These are phyloP conservation scores for Colletotrichum liriopes DNA, from an alignment of 2,329 filamentous ascomycete genomes.

Conservation along the genomic window DNA sequence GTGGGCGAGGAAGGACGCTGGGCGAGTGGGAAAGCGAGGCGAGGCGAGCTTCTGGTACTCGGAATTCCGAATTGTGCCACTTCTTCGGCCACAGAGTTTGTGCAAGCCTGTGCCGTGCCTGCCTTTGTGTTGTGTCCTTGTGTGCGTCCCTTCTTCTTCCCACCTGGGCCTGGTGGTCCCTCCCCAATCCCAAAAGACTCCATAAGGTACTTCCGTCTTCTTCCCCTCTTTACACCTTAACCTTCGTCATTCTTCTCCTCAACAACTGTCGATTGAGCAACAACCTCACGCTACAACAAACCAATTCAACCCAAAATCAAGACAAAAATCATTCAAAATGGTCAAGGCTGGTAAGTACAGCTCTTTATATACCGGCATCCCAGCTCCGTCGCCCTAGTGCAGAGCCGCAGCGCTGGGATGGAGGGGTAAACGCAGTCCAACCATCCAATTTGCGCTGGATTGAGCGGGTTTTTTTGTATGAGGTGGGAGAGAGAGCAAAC, in stretches of 20 bases:
- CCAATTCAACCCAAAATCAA: slow-evolving; percentile 47
- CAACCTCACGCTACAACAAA: slow-evolving; percentile 27
- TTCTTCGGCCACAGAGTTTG: slow-evolving; percentile 26
- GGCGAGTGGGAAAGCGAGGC: slow-evolving; percentile 15
- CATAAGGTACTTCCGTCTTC: slow-evolving; percentile 33
- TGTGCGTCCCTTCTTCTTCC: background rate
- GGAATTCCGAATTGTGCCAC: slow-evolving; percentile 36
- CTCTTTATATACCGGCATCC: slow-evolving; percentile 46
- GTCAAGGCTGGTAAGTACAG: slow-evolving; percentile 91
- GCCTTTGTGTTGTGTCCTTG: slow-evolving; percentile 1
- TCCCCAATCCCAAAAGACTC: slow-evolving; percentile 20
- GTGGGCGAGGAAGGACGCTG: slow-evolving; percentile 5
- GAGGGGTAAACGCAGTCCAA: slow-evolving; percentile 50
- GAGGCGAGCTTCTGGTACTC: slow-evolving; percentile 39
- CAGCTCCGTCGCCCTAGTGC: slow-evolving; percentile 40
- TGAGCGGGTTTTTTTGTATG: slow-evolving; percentile 72
- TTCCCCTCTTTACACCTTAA: slow-evolving; percentile 40
- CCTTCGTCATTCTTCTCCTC: slow-evolving; percentile 28
- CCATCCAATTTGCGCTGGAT: slow-evolving; percentile 61
- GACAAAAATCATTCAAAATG: slow-evolving; percentile 82
- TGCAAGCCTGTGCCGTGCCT: slow-evolving; percentile 32
- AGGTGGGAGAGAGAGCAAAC: slow-evolving; percentile 47
- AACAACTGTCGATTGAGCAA: slow-evolving; percentile 28
- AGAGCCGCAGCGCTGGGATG: slow-evolving; percentile 39
- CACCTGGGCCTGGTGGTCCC: slow-evolving; percentile 16